Percentiles rank a stretch among this genome's conserved stretches.
These are phyloP conservation scores for Fraxinus dipetala DNA, from an alignment of 305 asterid genomes.

Conservation along the genomic window DNA sequence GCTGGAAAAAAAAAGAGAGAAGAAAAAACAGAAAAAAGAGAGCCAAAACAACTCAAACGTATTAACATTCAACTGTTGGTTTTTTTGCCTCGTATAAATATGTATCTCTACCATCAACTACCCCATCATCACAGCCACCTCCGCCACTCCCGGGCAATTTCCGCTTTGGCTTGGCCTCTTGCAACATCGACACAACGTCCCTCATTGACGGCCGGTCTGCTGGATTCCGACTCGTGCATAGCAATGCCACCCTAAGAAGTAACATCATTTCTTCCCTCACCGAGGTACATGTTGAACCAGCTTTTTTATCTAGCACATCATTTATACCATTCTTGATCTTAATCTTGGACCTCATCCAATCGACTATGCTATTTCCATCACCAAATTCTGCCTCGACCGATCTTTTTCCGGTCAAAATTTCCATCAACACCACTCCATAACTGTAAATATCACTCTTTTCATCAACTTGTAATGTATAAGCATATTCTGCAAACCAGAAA, in stretches of 20 bases:
- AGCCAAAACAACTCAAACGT: slow-evolving; percentile 18
- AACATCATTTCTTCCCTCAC: slow-evolving; percentile 85
- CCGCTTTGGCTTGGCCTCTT: neutral
- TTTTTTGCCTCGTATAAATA: slow-evolving; percentile 33
- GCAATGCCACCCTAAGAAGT: slow-evolving; percentile 69
- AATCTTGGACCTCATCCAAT: slow-evolving; percentile 68
- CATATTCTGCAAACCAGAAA: slow-evolving; percentile 55
- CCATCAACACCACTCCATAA: slow-evolving; percentile 84
- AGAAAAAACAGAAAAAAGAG: neutral
- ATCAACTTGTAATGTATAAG: slow-evolving; percentile 82
- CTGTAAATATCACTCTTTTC: slow-evolving; percentile 94
- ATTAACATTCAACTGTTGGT: slow-evolving; percentile 42
- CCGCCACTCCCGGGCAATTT: slow-evolving; percentile 40
- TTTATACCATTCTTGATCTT: slow-evolving; percentile 42
- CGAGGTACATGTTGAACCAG: slow-evolving; percentile 53
- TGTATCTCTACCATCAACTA: slow-evolving; percentile 23
- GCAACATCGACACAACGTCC: too few species aligned
- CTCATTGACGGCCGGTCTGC: slow-evolving; percentile 40
- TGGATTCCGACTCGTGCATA: slow-evolving; percentile 78
- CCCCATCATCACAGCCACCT: slow-evolving; percentile 14
- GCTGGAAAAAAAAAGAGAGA: neutral
- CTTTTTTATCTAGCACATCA: slow-evolving; percentile 59
- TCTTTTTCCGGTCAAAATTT: slow-evolving; percentile 64
- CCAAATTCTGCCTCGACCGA: slow-evolving; percentile 80
- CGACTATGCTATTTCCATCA: slow-evolving; percentile 80